phyloP scores from a whole-genome alignment of 495 filamentous ascomycete species.

The Hyphodiscus hymeniophilus region DNA sequence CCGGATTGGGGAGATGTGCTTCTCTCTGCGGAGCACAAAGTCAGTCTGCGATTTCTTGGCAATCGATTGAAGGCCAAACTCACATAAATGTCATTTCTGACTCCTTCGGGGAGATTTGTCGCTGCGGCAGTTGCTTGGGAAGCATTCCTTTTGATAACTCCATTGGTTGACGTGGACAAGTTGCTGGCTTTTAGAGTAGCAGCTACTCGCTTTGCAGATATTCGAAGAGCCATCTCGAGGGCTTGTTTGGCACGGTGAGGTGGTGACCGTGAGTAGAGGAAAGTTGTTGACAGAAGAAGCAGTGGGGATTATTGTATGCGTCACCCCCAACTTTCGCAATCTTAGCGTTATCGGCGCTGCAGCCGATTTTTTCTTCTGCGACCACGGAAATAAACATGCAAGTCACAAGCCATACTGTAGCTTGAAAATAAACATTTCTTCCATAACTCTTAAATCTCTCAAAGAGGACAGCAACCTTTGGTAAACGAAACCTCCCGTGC shows the following conservation, averaged over 20 bases:
- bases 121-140: conserved; percentile 25
- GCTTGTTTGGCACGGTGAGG: neutral
- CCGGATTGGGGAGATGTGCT: conserved; percentile 58
- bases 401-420: too few species aligned
- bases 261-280: neutral
- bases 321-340: conserved; percentile 4
- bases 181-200: conserved; percentile 14
- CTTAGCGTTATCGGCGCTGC: conserved; percentile 20
- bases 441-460: too few species aligned
- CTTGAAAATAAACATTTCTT: too few species aligned
- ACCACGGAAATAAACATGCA: too few species aligned
- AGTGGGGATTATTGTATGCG: neutral
- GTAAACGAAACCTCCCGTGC: too few species aligned
- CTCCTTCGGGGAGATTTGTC: conserved; percentile 22
- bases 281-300: neutral
- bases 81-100: conserved; percentile 22
- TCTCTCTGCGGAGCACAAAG: conserved; percentile 43
- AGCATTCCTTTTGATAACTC: conserved; percentile 17
- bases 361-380: neutral
- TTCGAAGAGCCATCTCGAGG: conserved; percentile 21
- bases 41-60: neutral
- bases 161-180: conserved; percentile 10
- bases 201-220: conserved; percentile 20
- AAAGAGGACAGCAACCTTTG: too few species aligned
- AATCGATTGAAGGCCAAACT: neutral